Conservation (phyloP, 169 alveolate species). For the Toxoplasma gondii region DNA sequence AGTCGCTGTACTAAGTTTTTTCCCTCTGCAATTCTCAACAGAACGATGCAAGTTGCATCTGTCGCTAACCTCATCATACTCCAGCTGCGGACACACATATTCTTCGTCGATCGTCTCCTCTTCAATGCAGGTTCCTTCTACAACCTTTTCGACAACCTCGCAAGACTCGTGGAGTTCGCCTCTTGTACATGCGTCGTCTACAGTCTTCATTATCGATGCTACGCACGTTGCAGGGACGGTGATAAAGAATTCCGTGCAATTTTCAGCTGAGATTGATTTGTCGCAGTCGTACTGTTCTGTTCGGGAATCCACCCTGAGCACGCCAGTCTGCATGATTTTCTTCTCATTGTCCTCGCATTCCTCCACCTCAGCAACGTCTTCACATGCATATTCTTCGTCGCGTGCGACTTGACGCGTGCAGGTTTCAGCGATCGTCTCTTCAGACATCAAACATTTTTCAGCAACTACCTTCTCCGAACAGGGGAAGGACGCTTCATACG, state of each 20-base stretch:
- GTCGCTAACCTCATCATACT: slow-evolving; percentile 29
- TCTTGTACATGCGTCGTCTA: not conserved
- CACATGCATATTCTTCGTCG: not conserved
- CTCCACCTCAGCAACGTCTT: not conserved
- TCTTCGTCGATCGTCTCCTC: slow-evolving; percentile 44
- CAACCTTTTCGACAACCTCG: not conserved
- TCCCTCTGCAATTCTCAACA: too few relatives aligned
- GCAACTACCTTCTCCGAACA: not conserved
- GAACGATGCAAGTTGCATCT: too few relatives aligned
- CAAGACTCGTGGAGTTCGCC: not conserved
- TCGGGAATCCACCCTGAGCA: not conserved
- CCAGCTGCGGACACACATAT: slow-evolving; percentile 7
- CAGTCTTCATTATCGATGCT: not conserved
- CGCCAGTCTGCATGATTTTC: not conserved
- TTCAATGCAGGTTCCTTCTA: slow-evolving; percentile 38
- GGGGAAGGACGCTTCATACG: slow-evolving; percentile 6
- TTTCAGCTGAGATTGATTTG: slow-evolving; percentile 24
- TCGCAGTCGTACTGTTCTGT: slow-evolving; percentile 22
- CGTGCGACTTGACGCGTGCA: not conserved
- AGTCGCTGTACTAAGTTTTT: too few relatives aligned
- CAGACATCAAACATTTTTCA: not conserved
- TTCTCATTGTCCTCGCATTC: slow-evolving; percentile 18
- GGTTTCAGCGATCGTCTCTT: not conserved
- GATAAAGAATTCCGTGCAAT: not conserved
- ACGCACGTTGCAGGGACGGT: not conserved